Evolutionary conservation across 192 early-diverging fungal species (phyloP).

Genomic region (Entomortierella beljakovae): DNA sequence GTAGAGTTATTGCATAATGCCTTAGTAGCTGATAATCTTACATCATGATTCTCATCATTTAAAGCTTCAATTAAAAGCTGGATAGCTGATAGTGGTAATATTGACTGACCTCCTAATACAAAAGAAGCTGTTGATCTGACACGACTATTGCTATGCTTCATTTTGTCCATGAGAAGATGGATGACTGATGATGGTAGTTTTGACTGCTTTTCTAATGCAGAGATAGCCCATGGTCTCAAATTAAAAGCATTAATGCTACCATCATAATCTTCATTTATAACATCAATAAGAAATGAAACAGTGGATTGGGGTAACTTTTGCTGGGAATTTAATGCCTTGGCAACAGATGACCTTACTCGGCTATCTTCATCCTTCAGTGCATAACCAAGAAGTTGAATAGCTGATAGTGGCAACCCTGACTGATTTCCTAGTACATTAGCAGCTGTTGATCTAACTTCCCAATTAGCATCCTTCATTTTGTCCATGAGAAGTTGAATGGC

Average conservation of each 20-base stretch:
- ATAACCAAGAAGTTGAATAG: conserved; percentile 7
- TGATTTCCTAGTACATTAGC: background rate
- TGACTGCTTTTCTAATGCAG: conserved; percentile 3
- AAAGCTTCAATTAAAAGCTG: background rate
- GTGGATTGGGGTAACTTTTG: no score
- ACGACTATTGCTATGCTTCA: background rate
- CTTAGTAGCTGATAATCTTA: background rate
- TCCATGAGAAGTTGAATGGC: conserved; percentile 7
- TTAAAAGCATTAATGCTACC: background rate
- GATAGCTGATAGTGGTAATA: no score
- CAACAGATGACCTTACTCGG: no score
- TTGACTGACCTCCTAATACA: no score
- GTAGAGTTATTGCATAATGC: conserved; percentile 11
- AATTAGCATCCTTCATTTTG: background rate
- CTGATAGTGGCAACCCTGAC: background rate
- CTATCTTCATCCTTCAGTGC: background rate
- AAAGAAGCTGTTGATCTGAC: background rate
- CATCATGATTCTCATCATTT: background rate
- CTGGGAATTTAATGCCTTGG: no score
- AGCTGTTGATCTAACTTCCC: background rate
- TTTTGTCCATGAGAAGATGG: conserved; percentile 1
- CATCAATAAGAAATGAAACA: no score
- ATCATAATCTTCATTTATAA: no score
- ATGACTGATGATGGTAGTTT: conserved; percentile 6
- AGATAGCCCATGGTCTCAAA: background rate